Conservation (phyloP, 78 protist genomes). For the Paulinella micropora region DNA sequence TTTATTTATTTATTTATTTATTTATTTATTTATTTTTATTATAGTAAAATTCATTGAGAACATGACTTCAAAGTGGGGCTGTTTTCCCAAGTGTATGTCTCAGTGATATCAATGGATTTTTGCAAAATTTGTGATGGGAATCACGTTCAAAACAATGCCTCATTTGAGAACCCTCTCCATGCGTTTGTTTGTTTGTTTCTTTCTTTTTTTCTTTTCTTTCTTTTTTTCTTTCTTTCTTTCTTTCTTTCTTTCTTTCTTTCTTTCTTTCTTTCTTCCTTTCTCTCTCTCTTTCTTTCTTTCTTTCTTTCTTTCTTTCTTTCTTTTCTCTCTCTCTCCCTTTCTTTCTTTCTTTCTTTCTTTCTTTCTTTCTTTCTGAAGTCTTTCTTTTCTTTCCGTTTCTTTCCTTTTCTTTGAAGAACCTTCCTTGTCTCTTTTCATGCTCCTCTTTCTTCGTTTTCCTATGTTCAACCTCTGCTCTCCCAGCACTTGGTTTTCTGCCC, state of each 20-base stretch:
- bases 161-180: neutral
- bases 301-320: neutral
- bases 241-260: slow-evolving; percentile 2
- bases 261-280: neutral
- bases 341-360: neutral
- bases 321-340: neutral
- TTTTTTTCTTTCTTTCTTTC: neutral
- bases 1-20: neutral
- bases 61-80: neutral
- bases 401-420: too few species aligned
- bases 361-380: neutral
- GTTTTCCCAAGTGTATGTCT: neutral
- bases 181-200: too few species aligned
- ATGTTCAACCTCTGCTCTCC: too few species aligned
- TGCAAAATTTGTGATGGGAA: neutral
- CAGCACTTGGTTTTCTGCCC: too few species aligned
- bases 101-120: neutral
- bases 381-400: too few species aligned
- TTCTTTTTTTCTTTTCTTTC: too few species aligned
- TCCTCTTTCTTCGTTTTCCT: too few species aligned
- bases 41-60: neutral
- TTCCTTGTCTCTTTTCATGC: too few species aligned
- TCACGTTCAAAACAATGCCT: neutral
- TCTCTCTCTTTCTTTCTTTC: neutral
- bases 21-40: neutral